These are phyloP conservation scores for Phoenix dactylifera DNA, from an alignment of 176 grass and related monocot genomes.

Conservation along the genomic window DNA sequence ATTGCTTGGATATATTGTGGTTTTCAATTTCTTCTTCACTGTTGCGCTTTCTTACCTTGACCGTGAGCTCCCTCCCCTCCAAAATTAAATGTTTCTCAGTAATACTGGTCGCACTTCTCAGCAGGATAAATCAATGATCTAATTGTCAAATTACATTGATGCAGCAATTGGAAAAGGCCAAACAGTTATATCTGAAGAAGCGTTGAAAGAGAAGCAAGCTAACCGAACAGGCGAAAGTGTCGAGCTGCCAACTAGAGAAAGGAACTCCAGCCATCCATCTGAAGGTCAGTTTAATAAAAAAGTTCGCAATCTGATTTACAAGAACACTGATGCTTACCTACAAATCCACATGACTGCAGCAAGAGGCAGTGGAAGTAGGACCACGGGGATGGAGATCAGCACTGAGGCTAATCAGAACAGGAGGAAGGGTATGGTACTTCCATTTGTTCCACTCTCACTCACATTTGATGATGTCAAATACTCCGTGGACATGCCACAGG, in stretches of 20 bases:
- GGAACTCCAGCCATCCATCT: not conserved
- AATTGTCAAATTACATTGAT: slow-evolving; percentile 1
- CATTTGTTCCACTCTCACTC: slow-evolving; percentile 38
- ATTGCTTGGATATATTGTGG: slow-evolving; percentile 14
- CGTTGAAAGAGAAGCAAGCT: slow-evolving; percentile 29
- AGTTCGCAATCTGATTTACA: not conserved
- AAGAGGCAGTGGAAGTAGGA: slow-evolving; percentile 6
- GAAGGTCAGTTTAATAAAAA: not conserved
- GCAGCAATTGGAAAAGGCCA: slow-evolving; percentile 36
- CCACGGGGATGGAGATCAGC: too few species aligned
- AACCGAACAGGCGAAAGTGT: slow-evolving; percentile 22
- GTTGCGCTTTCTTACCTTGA: slow-evolving; percentile 31
- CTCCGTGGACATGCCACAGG: slow-evolving; percentile 46
- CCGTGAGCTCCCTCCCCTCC: slow-evolving; percentile 6
- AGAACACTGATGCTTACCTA: not conserved
- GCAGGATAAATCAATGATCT: not conserved
- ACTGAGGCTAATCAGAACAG: not conserved
- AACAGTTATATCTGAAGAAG: slow-evolving; percentile 29
- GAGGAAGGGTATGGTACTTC: slow-evolving; percentile 43
- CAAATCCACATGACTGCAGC: slow-evolving; percentile 10
- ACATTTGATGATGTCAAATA: slow-evolving; percentile 45
- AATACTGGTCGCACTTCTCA: too few species aligned
- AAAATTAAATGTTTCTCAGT: too few species aligned
- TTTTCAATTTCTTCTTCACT: slow-evolving; percentile 33
- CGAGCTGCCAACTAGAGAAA: not conserved